Percentiles rank a stretch among this genome's conserved stretches.
phyloP scores from a whole-genome alignment of 139 green algal genomes.

The Chlorella sp. region DNA sequence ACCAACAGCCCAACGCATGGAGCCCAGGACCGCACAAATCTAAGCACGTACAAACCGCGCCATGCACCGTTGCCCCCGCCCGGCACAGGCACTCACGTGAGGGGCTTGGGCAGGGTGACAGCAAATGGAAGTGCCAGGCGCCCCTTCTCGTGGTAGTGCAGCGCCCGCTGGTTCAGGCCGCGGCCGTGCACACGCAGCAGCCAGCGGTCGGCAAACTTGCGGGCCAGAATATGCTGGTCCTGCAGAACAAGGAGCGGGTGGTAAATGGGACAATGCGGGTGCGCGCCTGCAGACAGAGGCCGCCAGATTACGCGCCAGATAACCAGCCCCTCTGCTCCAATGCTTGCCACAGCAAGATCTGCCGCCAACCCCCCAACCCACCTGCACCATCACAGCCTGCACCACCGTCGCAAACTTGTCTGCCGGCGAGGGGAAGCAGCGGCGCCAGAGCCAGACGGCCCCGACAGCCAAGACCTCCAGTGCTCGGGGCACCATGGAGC shows the following conservation, averaged over 20 bases:
- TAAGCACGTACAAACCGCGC: too few relatives aligned
- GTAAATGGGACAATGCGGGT: background rate
- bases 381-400: background rate
- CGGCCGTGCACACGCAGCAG: constrained; percentile 16
- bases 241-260: background rate
- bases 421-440: background rate
- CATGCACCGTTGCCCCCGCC: too few relatives aligned
- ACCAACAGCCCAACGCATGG: too few relatives aligned
- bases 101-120: background rate
- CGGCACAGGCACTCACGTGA: too few relatives aligned
- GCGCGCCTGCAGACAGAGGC: background rate
- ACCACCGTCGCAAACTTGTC: constrained; percentile 2
- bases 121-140: background rate
- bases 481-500: background rate
- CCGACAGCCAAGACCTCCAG: too few relatives aligned
- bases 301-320: background rate
- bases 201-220: constrained; percentile 26
- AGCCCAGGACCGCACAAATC: too few relatives aligned
- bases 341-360: background rate
- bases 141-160: constrained; percentile 6
- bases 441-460: background rate
- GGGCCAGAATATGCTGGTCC: background rate
- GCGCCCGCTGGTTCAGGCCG: constrained; percentile 17
- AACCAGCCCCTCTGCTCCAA: background rate
- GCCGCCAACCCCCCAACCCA: background rate